These are phyloP conservation scores for Malassezia nana DNA, from an alignment of 1,284 basidiomycete species.

Conservation along the genomic window DNA sequence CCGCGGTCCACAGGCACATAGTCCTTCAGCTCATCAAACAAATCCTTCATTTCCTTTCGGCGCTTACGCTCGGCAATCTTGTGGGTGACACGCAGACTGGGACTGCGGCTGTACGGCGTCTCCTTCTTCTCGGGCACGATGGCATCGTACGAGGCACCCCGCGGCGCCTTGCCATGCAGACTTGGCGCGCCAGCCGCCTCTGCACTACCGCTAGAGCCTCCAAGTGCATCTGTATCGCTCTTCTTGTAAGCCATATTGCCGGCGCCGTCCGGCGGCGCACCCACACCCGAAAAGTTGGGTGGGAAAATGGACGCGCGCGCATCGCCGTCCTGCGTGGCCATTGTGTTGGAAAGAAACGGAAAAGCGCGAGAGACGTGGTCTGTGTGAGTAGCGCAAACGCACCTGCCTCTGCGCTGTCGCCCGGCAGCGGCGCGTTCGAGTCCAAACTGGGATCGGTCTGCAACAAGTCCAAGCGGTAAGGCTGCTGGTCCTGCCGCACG, in stretches of 20 bases:
- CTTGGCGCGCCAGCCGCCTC: background rate
- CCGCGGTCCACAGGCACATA: constrained; percentile 41
- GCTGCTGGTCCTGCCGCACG: constrained; percentile 16
- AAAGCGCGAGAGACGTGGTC: constrained; percentile 18
- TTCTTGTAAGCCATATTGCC: constrained; percentile 12
- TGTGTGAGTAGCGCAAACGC: background rate
- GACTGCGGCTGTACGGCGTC: constrained; percentile 41
- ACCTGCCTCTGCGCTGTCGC: constrained; percentile 12
- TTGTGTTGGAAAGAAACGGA: constrained; percentile 18
- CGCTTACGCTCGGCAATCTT: constrained; percentile 46
- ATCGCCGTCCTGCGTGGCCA: constrained; percentile 13
- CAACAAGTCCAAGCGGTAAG: constrained; percentile 16
- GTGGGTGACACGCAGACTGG: constrained; percentile 43
- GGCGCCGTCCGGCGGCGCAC: background rate
- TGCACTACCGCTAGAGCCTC: background rate
- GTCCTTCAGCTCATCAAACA: constrained; percentile 45
- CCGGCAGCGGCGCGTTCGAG: constrained; percentile 12
- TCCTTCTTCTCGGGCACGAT: constrained; percentile 32
- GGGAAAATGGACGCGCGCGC: constrained; percentile 15
- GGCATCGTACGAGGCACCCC: constrained; percentile 12
- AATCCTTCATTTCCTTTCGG: constrained; percentile 47
- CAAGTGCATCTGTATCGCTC: background rate
- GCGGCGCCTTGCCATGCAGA: constrained; percentile 15
- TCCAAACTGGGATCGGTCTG: constrained; percentile 19
- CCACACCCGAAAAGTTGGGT: constrained; percentile 14